phyloP scores from a whole-genome alignment of 805 yeast species.

The Schwanniomyces occidentalis region DNA sequence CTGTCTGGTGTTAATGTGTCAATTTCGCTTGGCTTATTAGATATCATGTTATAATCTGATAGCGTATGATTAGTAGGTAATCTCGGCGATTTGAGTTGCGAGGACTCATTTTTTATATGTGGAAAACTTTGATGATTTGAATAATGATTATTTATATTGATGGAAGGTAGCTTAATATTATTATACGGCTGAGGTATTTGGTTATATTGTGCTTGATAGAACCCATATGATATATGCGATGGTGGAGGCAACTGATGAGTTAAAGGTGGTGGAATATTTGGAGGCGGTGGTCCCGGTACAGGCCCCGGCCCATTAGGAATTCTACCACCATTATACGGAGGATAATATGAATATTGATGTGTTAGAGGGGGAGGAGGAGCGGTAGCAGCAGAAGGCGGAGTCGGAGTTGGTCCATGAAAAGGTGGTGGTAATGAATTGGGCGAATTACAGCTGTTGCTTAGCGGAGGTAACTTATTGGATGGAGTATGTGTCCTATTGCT shows the following conservation, averaged over 20 bases:
- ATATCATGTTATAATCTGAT: not conserved
- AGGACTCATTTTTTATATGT: too few species aligned
- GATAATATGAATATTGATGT: conserved; percentile 21
- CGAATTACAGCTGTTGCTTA: conserved; percentile 2
- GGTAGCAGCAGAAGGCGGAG: conserved; percentile 8
- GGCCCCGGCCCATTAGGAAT: conserved; percentile 46
- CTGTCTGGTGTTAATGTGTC: not conserved
- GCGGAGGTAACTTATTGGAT: not conserved
- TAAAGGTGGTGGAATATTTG: conserved; percentile 7
- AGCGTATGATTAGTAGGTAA: too few species aligned
- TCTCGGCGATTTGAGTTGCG: too few species aligned
- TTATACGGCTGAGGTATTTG: conserved; percentile 3
- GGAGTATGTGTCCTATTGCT: not conserved
- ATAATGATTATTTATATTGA: not conserved
- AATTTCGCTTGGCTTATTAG: not conserved
- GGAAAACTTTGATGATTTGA: not conserved
- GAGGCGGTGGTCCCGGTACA: conserved; percentile 42
- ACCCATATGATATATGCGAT: not conserved
- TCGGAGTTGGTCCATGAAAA: conserved; percentile 8
- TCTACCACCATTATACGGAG: conserved; percentile 35
- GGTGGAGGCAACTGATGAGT: conserved; percentile 1
- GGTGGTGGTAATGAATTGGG: not conserved
- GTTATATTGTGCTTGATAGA: conserved; percentile 1
- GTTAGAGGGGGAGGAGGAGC: conserved; percentile 9
- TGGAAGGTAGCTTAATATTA: conserved; percentile 1